Percentiles rank a stretch among this genome's conserved stretches.
phyloP scores from a whole-genome alignment of 345 rosid species.

The Euclidium syriacum region DNA sequence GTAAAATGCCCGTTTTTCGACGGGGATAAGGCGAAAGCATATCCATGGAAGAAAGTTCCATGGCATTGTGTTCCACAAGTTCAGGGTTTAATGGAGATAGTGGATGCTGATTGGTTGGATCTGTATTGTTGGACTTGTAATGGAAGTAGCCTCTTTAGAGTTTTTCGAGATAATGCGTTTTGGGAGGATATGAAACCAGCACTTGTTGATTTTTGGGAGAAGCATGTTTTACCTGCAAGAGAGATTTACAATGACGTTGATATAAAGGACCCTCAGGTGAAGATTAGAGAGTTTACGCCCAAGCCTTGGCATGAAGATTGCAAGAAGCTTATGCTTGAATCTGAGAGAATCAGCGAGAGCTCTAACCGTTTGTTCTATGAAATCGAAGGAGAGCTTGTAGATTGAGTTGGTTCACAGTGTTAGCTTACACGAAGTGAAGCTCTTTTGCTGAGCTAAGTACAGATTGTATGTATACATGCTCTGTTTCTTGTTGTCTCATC shows the following conservation, averaged over 20 bases:
- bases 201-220: slow-evolving; percentile 74
- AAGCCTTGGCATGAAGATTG: slow-evolving; percentile 47
- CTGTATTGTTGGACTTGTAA: slow-evolving; percentile 67
- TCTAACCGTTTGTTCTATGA: slow-evolving; percentile 40
- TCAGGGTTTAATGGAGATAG: slow-evolving; percentile 81
- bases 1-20: slow-evolving; percentile 61
- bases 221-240: slow-evolving; percentile 72
- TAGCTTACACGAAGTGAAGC: background rate
- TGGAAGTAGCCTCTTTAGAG: slow-evolving; percentile 60
- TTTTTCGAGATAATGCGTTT: slow-evolving; percentile 42
- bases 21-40: slow-evolving; percentile 33
- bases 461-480: background rate
- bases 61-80: slow-evolving; percentile 55
- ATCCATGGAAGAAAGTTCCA: slow-evolving; percentile 66
- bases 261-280: slow-evolving; percentile 39
- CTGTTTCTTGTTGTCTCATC: background rate
- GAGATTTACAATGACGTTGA: slow-evolving; percentile 34
- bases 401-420: background rate
- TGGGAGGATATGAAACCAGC: slow-evolving; percentile 60
- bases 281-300: slow-evolving; percentile 42
- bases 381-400: slow-evolving; percentile 36
- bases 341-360: slow-evolving; percentile 40
- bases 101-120: slow-evolving; percentile 81
- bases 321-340: slow-evolving; percentile 37
- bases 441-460: background rate